Percentiles rank a stretch among this genome's conserved stretches.
Evolutionary conservation across 83 land plant genomes (phyloP).

Genomic region (Diphasiastrum complanatum): DNA sequence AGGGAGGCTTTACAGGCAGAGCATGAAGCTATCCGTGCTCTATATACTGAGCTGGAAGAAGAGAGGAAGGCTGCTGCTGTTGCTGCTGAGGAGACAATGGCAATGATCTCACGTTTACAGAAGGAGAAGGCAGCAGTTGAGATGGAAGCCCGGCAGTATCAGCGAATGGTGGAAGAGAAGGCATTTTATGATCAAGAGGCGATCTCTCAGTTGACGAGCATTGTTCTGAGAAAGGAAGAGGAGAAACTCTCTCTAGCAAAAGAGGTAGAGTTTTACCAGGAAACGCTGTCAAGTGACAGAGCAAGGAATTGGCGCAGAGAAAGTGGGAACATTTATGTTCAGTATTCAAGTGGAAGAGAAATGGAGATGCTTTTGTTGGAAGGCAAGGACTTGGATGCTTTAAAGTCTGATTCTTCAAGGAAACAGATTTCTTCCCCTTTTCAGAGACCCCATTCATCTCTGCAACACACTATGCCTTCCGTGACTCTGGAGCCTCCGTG

Average conservation of each 20-base stretch:
- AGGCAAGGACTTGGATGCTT: background rate
- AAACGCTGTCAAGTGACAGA: background rate
- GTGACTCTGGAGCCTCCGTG: too few relatives aligned
- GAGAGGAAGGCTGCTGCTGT: slow-evolving; percentile 62
- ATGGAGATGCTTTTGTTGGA: background rate
- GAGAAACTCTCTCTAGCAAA: slow-evolving; percentile 50
- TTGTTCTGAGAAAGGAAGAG: slow-evolving; percentile 47
- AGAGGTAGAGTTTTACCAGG: slow-evolving; percentile 31
- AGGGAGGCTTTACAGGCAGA: too few relatives aligned
- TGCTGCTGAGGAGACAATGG: slow-evolving; percentile 68
- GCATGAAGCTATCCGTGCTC: slow-evolving; percentile 28
- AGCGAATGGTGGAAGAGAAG: slow-evolving; percentile 71
- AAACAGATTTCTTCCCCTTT: background rate
- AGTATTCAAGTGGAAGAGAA: background rate
- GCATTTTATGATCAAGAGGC: slow-evolving; percentile 64
- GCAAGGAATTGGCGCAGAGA: background rate
- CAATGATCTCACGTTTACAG: slow-evolving; percentile 68
- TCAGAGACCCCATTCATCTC: background rate
- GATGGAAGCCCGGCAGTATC: slow-evolving; percentile 62
- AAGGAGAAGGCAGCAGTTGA: slow-evolving; percentile 66
- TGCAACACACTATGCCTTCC: too few relatives aligned
- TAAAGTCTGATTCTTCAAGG: background rate
- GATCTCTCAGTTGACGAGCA: slow-evolving; percentile 37
- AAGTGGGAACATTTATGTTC: background rate
- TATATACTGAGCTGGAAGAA: slow-evolving; percentile 62